Evolutionary conservation across 208 protist species (phyloP), one percentile per base, ranked within the genome.

Genomic region (Crithidia thermophila): DNA sequence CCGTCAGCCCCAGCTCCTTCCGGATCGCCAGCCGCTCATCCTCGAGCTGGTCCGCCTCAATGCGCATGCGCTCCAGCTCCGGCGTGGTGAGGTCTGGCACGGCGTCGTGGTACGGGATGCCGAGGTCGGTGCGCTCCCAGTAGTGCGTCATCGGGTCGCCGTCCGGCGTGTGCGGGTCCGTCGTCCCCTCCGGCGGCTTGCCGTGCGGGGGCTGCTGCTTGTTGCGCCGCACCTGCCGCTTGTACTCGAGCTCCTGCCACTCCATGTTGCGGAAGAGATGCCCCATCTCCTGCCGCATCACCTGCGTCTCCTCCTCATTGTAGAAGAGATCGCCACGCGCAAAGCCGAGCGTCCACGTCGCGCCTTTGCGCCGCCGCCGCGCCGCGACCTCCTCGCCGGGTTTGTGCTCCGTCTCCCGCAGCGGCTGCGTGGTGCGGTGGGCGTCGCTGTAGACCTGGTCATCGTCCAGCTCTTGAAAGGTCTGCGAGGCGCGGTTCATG

Each of bases 181-280:
- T 91, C 2, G 83, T 90, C 31, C 85, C 90, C 55, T 93, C 86
- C 25, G 82, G 72, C 9, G 85, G 87, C 70, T 92, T 93, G 4
- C 91, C 85, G 43, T 79, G 79, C 16, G 91, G 85, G 67, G 85
- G 78, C 70, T 94, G 91, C 43, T 68, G 61, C 61, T 94, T 96
- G 73, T 93, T 92, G 77, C 79, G 67, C 28, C 91, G 85, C 57
- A 94, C 91, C 73, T 96, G 91, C 20, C 91, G 87, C 73, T 88
- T 94, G 74, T 94, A 94, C 82, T 96, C 87, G 14, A 96, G 74
- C 53, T 89, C 81, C 74, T 96, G 91, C 88, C 91, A 96, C 68
- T 91, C 86, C 86, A 92, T 91, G 55, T 94, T 93, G 42, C 91
- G 85, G 66, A 93, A 96, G 31, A 96, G 72, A 61, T 93, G 86